Conservation (phyloP, 129 eudicot species). For the Solidago caesia region DNA sequence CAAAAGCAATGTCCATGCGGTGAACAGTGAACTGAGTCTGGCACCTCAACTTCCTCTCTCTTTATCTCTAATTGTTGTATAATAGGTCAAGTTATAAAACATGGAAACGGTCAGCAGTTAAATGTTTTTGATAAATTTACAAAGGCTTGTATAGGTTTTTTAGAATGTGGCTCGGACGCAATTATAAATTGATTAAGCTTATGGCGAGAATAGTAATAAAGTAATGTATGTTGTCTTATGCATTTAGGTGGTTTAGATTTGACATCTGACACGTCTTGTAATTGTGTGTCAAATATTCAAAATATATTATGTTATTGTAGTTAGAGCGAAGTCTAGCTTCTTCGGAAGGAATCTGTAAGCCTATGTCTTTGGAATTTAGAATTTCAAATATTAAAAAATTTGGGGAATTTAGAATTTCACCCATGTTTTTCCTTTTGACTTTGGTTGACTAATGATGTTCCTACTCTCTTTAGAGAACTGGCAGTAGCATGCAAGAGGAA, state of each 20-base stretch:
- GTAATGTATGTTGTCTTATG: neutral
- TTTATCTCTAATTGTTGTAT: no score
- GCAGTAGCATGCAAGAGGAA: constrained; percentile 65
- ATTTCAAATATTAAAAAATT: neutral
- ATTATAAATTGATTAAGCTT: neutral
- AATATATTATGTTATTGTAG: neutral
- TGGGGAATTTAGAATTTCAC: neutral
- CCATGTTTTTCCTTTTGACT: neutral
- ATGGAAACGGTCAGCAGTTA: neutral
- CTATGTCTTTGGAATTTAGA: constrained; percentile 8
- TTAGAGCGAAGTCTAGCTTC: neutral
- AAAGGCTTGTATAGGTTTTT: neutral
- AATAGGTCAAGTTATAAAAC: no score
- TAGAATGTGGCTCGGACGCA: neutral
- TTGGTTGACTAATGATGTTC: constrained; percentile 6
- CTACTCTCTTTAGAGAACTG: constrained; percentile 51
- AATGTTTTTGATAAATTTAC: neutral
- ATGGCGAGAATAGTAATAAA: neutral
- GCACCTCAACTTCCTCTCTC: no score
- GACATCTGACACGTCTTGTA: constrained; percentile 2
- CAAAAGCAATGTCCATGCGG: no score
- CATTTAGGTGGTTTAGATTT: constrained; percentile 10
- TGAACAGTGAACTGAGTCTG: no score
- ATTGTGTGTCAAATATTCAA: neutral
- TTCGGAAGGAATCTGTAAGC: neutral